These are phyloP conservation scores for Cercophora sp. DNA, from an alignment of 495 filamentous ascomycete species.

Conservation along the genomic window DNA sequence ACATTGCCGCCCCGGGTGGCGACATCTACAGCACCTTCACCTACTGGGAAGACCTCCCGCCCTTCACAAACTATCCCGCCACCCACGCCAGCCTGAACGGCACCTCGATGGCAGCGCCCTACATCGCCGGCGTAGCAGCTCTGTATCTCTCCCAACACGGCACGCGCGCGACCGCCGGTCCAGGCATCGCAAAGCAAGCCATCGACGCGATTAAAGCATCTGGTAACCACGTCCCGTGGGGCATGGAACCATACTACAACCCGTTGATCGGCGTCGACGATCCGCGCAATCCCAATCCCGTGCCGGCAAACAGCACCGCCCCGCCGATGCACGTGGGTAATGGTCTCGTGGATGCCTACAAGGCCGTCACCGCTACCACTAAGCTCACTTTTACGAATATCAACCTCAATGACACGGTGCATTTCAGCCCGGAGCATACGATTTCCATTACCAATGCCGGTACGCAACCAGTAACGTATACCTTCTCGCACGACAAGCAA, in stretches of 20 bases:
- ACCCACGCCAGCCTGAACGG: neutral
- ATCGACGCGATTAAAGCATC: slow-evolving; percentile 37
- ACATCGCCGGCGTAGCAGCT: slow-evolving; percentile 45
- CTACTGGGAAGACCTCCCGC: too few species aligned
- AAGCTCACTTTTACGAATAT: slow-evolving; percentile 35
- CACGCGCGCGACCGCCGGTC: slow-evolving; percentile 31
- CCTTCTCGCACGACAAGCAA: too few species aligned
- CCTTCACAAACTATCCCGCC: too few species aligned
- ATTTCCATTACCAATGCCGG: slow-evolving; percentile 43
- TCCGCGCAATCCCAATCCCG: too few species aligned
- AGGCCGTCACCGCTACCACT: slow-evolving; percentile 38
- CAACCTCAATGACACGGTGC: slow-evolving; percentile 41
- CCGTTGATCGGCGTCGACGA: too few species aligned
- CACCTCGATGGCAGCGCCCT: slow-evolving; percentile 26
- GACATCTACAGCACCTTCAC: slow-evolving; percentile 41
- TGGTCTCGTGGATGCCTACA: slow-evolving; percentile 44
- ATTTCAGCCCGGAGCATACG: slow-evolving; percentile 31
- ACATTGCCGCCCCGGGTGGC: slow-evolving; percentile 42
- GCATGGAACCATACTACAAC: too few species aligned
- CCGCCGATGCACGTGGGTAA: slow-evolving; percentile 46
- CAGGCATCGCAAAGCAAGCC: slow-evolving; percentile 31
- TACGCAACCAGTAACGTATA: slow-evolving; percentile 29
- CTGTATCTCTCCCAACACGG: slow-evolving; percentile 37
- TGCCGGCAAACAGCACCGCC: slow-evolving; percentile 27
- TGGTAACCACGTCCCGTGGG: slow-evolving; percentile 38